Conservation (phyloP, 768 basidiomycete species). For the Phlebiopsis gigantea region DNA sequence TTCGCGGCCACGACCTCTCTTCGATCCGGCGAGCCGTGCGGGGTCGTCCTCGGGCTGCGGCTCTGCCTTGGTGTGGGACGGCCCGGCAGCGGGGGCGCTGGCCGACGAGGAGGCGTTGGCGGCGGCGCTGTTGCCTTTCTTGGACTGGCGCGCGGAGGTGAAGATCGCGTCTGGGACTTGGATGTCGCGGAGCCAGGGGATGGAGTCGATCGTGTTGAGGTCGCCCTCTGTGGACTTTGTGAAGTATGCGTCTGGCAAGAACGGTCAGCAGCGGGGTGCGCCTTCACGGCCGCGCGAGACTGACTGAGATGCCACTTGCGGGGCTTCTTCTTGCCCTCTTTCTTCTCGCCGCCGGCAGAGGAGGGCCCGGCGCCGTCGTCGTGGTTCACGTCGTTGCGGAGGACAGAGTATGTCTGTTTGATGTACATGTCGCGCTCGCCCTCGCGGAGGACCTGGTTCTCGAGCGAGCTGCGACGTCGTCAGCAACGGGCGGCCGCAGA, state of each 20-base stretch:
- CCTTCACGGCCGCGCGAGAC: conserved; percentile 18
- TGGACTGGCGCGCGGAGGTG: conserved; percentile 44
- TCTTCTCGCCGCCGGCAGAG: conserved; percentile 25
- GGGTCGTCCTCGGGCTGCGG: conserved; percentile 13
- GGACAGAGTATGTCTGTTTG: conserved; percentile 83
- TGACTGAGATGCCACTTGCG: conserved; percentile 83
- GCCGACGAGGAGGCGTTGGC: neutral
- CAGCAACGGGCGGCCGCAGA: neutral
- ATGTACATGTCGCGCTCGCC: conserved; percentile 42
- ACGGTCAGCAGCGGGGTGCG: neutral
- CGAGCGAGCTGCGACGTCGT: conserved; percentile 26
- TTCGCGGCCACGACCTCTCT: neutral
- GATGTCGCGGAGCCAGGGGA: conserved; percentile 52
- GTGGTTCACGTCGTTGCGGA: conserved; percentile 22
- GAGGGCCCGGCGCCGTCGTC: conserved; percentile 11
- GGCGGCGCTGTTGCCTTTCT: conserved; percentile 7
- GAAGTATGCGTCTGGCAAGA: conserved; percentile 68
- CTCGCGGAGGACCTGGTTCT: conserved; percentile 34
- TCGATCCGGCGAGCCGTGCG: neutral
- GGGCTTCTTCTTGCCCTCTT: conserved; percentile 21
- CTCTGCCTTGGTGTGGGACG: conserved; percentile 8
- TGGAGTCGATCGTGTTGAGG: conserved; percentile 66
- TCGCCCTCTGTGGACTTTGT: conserved; percentile 71
- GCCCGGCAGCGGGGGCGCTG: neutral
- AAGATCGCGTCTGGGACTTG: conserved; percentile 64